A percentile compares a stretch with the other conserved stretches of the same genome.
These are phyloP conservation scores for Penicillium psychrosexuale DNA, from an alignment of 2,329 filamentous ascomycete genomes.

Conservation along the genomic window DNA sequence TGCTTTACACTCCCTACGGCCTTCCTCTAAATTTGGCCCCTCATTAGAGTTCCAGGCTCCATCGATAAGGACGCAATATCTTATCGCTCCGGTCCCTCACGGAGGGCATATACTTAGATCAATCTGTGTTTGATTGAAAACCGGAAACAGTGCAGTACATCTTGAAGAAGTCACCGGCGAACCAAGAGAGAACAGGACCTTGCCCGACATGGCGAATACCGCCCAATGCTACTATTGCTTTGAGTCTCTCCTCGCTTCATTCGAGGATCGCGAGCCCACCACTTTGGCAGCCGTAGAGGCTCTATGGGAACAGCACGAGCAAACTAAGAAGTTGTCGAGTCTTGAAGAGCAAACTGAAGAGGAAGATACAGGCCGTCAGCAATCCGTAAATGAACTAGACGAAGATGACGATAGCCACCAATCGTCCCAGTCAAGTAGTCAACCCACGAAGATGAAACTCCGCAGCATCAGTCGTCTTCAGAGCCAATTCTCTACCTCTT, in stretches of 20 bases:
- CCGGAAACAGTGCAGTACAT: conserved; percentile 5
- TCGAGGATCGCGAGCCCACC: conserved; percentile 66
- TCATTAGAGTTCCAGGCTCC: background rate
- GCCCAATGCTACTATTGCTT: conserved; percentile 93
- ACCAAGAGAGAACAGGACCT: background rate
- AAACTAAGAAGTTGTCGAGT: conserved; percentile 38
- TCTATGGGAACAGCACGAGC: conserved; percentile 59
- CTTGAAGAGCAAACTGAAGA: conserved; percentile 27
- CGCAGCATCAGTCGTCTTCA: conserved; percentile 37
- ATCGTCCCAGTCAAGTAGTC: conserved; percentile 11
- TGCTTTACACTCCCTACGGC: background rate
- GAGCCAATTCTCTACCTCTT: conserved; percentile 35
- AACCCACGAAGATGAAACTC: conserved; percentile 27
- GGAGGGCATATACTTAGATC: conserved; percentile 7
- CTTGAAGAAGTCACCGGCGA: background rate
- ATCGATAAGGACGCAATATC: conserved; percentile 16
- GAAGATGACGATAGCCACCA: conserved; percentile 18
- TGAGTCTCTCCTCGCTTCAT: conserved; percentile 74
- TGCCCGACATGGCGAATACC: conserved; percentile 67
- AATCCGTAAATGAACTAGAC: conserved; percentile 28
- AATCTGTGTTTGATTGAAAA: conserved; percentile 4
- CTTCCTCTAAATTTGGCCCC: background rate
- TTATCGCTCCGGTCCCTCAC: conserved; percentile 14
- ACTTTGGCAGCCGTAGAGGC: conserved; percentile 67
- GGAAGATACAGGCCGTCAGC: conserved; percentile 1